These are phyloP conservation scores for Colletotrichum cuscutae DNA, from an alignment of 2,329 filamentous ascomycete genomes.

Conservation along the genomic window DNA sequence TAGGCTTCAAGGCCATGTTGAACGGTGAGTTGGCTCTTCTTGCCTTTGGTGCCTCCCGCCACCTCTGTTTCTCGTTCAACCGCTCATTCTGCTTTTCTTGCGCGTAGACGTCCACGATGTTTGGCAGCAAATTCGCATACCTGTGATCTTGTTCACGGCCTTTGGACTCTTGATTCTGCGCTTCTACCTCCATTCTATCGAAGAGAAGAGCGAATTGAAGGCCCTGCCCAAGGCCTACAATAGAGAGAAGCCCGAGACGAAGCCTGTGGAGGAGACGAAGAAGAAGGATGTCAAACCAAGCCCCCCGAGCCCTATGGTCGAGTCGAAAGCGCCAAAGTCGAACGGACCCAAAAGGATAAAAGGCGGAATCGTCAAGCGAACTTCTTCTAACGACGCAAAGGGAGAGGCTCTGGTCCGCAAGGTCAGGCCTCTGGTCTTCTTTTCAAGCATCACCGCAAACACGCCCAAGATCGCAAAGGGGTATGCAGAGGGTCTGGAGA, in stretches of 20 bases:
- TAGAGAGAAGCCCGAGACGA: conserved; percentile 17
- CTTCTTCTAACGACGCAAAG: conserved; percentile 23
- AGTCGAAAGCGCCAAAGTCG: conserved; percentile 45
- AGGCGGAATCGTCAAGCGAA: conserved; percentile 46
- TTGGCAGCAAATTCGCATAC: conserved; percentile 36
- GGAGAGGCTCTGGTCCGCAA: conserved; percentile 50
- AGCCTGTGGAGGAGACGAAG: conserved; percentile 30
- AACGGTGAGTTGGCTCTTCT: conserved; percentile 19
- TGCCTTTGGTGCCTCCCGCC: not conserved
- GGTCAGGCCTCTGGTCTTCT: conserved; percentile 85
- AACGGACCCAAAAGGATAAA: conserved; percentile 62
- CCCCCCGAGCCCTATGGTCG: conserved; percentile 32
- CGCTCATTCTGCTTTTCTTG: not conserved
- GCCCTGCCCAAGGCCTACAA: conserved; percentile 26
- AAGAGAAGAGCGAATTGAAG: conserved; percentile 30
- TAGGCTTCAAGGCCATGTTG: conserved; percentile 17
- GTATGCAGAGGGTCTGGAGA: conserved; percentile 67
- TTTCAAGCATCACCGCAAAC: conserved; percentile 85
- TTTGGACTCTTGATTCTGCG: conserved; percentile 30
- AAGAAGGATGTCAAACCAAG: conserved; percentile 23
- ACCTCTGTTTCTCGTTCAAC: not conserved
- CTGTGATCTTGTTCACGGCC: conserved; percentile 29
- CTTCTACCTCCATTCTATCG: conserved; percentile 32
- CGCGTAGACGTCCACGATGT: conserved; percentile 27
- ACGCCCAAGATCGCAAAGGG: conserved; percentile 79